Evolutionary conservation across 305 asterid species (phyloP), one percentile per base, ranked within the genome.

Genomic region (Fraxinus ornus): DNA sequence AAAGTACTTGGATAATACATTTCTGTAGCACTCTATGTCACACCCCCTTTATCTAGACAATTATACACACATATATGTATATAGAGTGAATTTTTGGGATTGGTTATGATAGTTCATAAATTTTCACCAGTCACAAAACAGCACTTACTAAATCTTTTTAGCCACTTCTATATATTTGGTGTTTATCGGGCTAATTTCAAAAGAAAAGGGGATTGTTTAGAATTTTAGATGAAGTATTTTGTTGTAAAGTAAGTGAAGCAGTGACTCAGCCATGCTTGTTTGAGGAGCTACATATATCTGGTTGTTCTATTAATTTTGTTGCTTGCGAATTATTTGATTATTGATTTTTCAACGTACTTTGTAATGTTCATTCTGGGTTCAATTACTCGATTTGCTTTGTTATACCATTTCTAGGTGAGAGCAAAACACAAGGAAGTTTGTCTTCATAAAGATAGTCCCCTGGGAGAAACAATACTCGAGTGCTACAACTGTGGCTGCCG

Each of bases 391-490:
- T 75, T 44, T 81, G 44, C 72, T 57, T 73, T 80, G 76, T 81
- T 70, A 7, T 35, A n/a, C 77, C 33, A 49, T 39, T 82, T 35
- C 33, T 71, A 97, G 99, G 99, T 97, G 86, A 94, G 99, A 81
- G 98, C 99, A 72, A 97, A 97, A 85, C 99, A 97, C 90, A 97
- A 97, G 91, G 99, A 97, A 89, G 99, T 97, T 82, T 97, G 99
- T 81, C 98, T 97, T 85, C 99, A 97, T 91, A 97, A 97, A 87
- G 99, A 97, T 84, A 97, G 98, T 85, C 99, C 99, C 47, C 89
- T 97, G 77, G 99, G 99, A 84, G 99, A 97, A 88, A 97, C 99
- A 33, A 97, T 97, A 77, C 92, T 97, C 0, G 99, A 97, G 88
- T 97, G 99, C 87, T 97, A 97, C 83, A 97, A 93, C 86, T 97